Evolutionary conservation across 352 stramenopile genomes (phyloP), one percentile per base, ranked within the genome.

Genomic region (Phytophthora litchii): DNA sequence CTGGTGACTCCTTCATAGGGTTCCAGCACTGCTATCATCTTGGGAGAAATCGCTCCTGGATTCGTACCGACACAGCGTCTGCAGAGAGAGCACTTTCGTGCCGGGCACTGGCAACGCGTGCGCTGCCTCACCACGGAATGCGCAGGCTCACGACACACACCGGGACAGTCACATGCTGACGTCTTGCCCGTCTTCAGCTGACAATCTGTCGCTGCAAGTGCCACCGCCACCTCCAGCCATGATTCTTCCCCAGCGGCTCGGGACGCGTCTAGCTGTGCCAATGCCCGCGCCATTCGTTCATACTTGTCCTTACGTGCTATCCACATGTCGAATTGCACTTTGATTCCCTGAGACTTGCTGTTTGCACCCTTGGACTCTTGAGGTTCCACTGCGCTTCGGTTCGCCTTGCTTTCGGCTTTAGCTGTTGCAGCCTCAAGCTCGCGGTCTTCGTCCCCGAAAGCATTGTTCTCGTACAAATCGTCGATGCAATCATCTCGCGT

Each of bases 221-320:
- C 74, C 19, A 95, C 84, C 0, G 84, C 86, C 8, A 92, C 72
- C 4, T 90, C 77, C 29, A 95, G 62, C 83, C 86, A 95, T 10
- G 84, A 66, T 25, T 82, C 70, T 25, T 89, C 73, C 5, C 76
- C 54, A 11, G 55, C 59, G 11, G 81, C 81, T 36, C 88, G 83
- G 19, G 87, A 69, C 3, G 72, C 80, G 59, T 91, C 87, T 16
- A 96, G 63, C 36, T 89, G 61, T 16, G 60, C 44, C 11, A 96
- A 66, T 34, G 88, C 69, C 19, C 68, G 54, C 10, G 86, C 74
- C 44, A 87, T 88, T 20, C 83, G 80, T 61, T 95, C 86, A 50
- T 92, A 94, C 55, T 92, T 93, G 69, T 96, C 88, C 53, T 96
- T 94, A 23, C 83, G 80, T 6, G 76, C 76, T 11, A 96, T 84